Base-by-base conservation (phyloP, 2,329 filamentous ascomycete species). In the Penicillium janthinellum region DNA sequence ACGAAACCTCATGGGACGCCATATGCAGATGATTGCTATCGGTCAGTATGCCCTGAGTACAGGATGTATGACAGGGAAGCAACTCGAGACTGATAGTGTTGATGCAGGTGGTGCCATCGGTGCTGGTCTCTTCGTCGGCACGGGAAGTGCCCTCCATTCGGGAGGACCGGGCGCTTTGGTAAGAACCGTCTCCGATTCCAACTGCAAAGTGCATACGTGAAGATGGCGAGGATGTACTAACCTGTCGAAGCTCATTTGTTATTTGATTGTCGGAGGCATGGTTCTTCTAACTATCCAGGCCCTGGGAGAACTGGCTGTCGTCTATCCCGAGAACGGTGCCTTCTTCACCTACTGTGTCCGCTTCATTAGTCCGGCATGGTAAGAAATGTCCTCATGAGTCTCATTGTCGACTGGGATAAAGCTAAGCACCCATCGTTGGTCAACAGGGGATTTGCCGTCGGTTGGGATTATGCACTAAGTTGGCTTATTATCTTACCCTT, bases 401-500 rank as follows among this genome's bases (percentile, higher is more conserved):
- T 20, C 17, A 17, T 17, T 17, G 17, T 17, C 20, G 20, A 20
- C 20, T 20, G 20, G 20, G 1, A 20, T 20, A 20, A 20, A 20
- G 20, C 20, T 20, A 20, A 20, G 20, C 20, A 20, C 20, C 10
- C 41, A 31, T 7, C 20, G 20, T 4, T 37, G 14, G 10, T 47
- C 5, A 17, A 54, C 22, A 70, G 82, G 77, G 78, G 77, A 2
- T 79, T 80, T 53, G 77, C 77, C 22, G 77, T 79, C 70, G 78
- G 77, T n/a, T 79, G 77, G 78, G 75, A 79, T 55, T 95, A 96
- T 72, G 90, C 90, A 4, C 76, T 96, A 64, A 89, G 92, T 75
- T 96, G 92, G 92, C 83, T 95, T 1, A 84, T 91, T 42, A 86
- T 93, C 0, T 75, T 96, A 25, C 92, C 92, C 0, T 82, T 96